These are phyloP conservation scores for Entophlyctis luteolus DNA, from an alignment of 192 early-diverging fungal species.

Conservation along the genomic window DNA sequence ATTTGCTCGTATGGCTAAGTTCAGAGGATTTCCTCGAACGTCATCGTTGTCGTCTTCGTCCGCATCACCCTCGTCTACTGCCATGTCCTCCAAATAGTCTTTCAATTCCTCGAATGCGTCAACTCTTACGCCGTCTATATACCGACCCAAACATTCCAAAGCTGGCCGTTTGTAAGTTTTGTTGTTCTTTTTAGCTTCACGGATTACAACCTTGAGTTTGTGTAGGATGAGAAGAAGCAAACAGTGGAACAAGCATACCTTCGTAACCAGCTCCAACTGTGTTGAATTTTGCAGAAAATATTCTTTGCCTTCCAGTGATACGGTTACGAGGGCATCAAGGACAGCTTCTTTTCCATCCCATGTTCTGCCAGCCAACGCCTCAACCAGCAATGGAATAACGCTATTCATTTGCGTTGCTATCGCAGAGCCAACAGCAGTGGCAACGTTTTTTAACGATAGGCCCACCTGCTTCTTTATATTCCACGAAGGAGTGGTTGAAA, in stretches of 20 bases:
- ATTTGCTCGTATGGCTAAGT: constrained; percentile 62
- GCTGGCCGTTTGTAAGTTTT: constrained; percentile 63
- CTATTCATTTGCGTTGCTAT: constrained; percentile 43
- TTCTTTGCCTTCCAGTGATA: constrained; percentile 51
- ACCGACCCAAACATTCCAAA: constrained; percentile 58
- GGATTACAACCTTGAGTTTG: constrained; percentile 50
- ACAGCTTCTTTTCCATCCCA: constrained; percentile 82
- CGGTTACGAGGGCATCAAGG: constrained; percentile 55
- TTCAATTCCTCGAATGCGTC: constrained; percentile 58
- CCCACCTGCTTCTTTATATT: constrained; percentile 73
- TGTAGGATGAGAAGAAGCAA: neutral
- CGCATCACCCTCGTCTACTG: constrained; percentile 42
- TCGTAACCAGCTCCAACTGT: constrained; percentile 31
- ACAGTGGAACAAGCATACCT: constrained; percentile 19
- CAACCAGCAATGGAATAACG: constrained; percentile 59
- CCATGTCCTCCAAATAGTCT: constrained; percentile 46
- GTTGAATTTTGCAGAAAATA: constrained; percentile 44
- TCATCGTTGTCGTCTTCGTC: constrained; percentile 65
- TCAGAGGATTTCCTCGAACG: constrained; percentile 49
- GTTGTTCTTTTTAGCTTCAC: constrained; percentile 75
- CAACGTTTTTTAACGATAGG: constrained; percentile 58
- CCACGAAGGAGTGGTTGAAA: constrained; percentile 66
- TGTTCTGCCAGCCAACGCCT: constrained; percentile 62
- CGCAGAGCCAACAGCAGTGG: constrained; percentile 43
- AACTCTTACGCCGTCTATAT: constrained; percentile 56